Base-by-base conservation (phyloP, 139 green algal species). In the Pleodorina starrii region DNA sequence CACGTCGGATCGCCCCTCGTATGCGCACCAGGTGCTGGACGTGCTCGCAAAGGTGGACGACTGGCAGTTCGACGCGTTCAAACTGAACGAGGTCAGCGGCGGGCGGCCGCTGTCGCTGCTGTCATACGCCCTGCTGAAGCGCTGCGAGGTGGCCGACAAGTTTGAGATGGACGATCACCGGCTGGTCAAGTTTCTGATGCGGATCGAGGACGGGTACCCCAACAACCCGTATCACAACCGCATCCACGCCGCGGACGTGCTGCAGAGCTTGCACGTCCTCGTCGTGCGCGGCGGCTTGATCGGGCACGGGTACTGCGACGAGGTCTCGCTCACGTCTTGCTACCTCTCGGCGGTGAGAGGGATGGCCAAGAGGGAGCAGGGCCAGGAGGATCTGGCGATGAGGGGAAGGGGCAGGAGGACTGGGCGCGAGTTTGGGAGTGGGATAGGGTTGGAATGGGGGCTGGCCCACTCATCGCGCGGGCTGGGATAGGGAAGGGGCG, bases 161-260 rank as follows among this genome's bases (percentile, higher is more conserved):
- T 92, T 89, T 68, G 60, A 89, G 40, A 84, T 94, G 83, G 75
- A 92, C 73, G 91, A 94, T 40, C 73, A 88, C 69, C 90, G 84
- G 71, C 89, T 94, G 40, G 91, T 90, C 27, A 92, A 90, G 73
- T 93, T 92, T 73, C 76, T 95, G 29, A 92, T 94, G 91, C 81
- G 88, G 44, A 90, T 95, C 14, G 93, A 95, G 77, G 90, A 95
- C 51, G 93, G 93, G 75, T 96, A 96, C 85, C 89, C 84, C 1
- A 89, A 90, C 77, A 95, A 96, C 86, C 92, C 92, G 35, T 96
- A 96, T 86, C 94, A 96, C 86, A 95, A 94, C 88, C 75, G 90
- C 40, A 91, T 93, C n/a, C 94, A 96, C 77, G 94, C 90, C 21
- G 89, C 94, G 14, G 91, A 93, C 51, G 94, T 96, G 59, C 75